phyloP scores from a whole-genome alignment of 441 rosid species.

The Codiaeum variegatum region DNA sequence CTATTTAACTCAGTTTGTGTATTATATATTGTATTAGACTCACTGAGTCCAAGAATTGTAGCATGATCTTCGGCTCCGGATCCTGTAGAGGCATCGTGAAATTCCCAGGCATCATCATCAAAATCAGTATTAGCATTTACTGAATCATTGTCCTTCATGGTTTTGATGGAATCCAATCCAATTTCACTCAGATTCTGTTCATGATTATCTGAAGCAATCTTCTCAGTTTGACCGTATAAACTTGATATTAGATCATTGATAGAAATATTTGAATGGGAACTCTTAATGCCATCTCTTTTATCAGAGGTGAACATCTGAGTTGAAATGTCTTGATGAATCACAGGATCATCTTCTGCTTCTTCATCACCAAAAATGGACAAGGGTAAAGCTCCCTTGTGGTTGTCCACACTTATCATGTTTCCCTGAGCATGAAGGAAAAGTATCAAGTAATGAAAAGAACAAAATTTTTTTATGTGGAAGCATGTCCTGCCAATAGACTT shows the following conservation, averaged over 20 bases:
- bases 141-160: conserved; percentile 21
- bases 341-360: conserved; percentile 41
- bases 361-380: conserved; percentile 60
- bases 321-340: conserved; percentile 35
- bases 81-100: conserved; percentile 46
- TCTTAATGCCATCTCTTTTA: conserved; percentile 28
- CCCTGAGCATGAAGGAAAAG: conserved; percentile 35
- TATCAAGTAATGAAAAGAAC: conserved; percentile 3
- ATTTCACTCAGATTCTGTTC: conserved; percentile 32
- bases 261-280: conserved; percentile 35
- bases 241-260: conserved; percentile 73
- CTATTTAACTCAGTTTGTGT: conserved; percentile 30
- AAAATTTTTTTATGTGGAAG: conserved; percentile 9
- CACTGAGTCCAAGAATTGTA: conserved; percentile 16
- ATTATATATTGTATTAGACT: conserved; percentile 22
- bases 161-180: conserved; percentile 22
- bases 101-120: conserved; percentile 61
- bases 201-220: conserved; percentile 31
- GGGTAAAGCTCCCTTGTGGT: conserved; percentile 56
- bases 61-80: conserved; percentile 28
- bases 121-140: conserved; percentile 32
- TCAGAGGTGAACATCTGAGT: conserved; percentile 26
- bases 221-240: conserved; percentile 64
- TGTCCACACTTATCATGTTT: conserved; percentile 28
- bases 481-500: conserved; percentile 7